These are phyloP conservation scores for Agaricus subrufescens DNA, from an alignment of 768 basidiomycete genomes.

Conservation along the genomic window DNA sequence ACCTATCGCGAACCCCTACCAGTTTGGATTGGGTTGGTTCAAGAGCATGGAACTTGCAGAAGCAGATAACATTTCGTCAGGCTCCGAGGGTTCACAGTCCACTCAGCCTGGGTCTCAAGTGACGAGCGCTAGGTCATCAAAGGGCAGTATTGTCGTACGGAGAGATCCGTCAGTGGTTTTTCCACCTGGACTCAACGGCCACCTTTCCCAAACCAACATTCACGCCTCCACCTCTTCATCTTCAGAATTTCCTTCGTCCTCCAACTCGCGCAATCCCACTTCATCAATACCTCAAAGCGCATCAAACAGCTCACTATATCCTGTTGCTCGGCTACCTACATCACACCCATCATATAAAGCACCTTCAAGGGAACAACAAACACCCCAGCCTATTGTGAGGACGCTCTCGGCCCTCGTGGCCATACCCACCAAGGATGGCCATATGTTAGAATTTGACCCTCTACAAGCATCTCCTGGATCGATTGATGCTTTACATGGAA, in stretches of 20 bases:
- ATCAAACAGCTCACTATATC: constrained; percentile 13
- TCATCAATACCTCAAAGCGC: constrained; percentile 20
- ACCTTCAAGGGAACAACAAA: constrained; percentile 17
- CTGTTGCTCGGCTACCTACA: constrained; percentile 24
- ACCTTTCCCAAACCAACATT: constrained; percentile 51
- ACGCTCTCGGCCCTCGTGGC: constrained; percentile 60
- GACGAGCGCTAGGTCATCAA: constrained; percentile 25
- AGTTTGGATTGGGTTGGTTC: constrained; percentile 61
- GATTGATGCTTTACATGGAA: constrained; percentile 72
- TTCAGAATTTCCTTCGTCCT: constrained; percentile 30
- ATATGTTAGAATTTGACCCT: constrained; percentile 83
- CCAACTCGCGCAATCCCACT: constrained; percentile 42
- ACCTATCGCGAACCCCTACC: constrained; percentile 74
- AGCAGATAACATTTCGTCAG: constrained; percentile 25
- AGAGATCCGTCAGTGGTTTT: constrained; percentile 47
- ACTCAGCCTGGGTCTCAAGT: background rate
- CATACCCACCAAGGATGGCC: constrained; percentile 78
- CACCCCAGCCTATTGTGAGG: constrained; percentile 33
- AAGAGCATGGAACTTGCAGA: constrained; percentile 34
- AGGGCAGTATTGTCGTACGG: constrained; percentile 59
- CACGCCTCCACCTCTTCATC: constrained; percentile 33
- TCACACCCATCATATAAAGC: constrained; percentile 18
- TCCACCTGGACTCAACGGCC: constrained; percentile 25
- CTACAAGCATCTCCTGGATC: constrained; percentile 66
- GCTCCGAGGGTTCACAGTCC: constrained; percentile 15